A percentile compares a stretch with the other conserved stretches of the same genome.
Evolutionary conservation across 352 stramenopile species (phyloP).

Genomic region (Phytophthora sp.): DNA sequence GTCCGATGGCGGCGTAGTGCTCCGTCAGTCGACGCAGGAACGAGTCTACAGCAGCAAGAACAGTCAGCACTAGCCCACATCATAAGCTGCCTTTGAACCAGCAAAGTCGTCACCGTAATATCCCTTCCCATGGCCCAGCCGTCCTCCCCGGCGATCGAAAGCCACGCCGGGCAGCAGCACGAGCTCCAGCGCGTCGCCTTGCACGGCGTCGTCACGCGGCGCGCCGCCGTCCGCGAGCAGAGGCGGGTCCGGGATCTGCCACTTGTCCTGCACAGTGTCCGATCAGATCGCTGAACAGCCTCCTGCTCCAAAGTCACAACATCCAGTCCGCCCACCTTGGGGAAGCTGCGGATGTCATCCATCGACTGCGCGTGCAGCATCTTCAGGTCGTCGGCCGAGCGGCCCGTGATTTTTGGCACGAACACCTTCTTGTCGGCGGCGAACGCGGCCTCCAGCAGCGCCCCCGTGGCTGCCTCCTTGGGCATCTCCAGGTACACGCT

Average conservation of each 20-base stretch:
- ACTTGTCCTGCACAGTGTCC: constrained; percentile 73
- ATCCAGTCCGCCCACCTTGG: constrained; percentile 50
- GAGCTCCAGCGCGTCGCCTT: constrained; percentile 66
- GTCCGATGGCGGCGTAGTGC: constrained; percentile 43
- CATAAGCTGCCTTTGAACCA: not conserved
- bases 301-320: not conserved
- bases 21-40: constrained; percentile 72
- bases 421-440: constrained; percentile 76
- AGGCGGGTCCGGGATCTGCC: constrained; percentile 85
- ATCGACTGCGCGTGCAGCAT: constrained; percentile 77
- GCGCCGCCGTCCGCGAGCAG: constrained; percentile 28
- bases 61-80: constrained; percentile 8
- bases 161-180: constrained; percentile 85
- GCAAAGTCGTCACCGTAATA: constrained; percentile 74
- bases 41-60: constrained; percentile 50
- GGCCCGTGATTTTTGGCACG: constrained; percentile 87
- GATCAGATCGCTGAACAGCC: constrained; percentile 22
- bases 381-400: constrained; percentile 66
- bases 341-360: constrained; percentile 79
- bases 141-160: constrained; percentile 79
- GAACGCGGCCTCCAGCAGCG: constrained; percentile 65
- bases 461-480: constrained; percentile 68
- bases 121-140: constrained; percentile 87
- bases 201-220: constrained; percentile 50
- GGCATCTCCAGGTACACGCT: constrained; percentile 90